Evolutionary conservation across 352 stramenopile species (phyloP), one percentile per base, ranked within the genome.

Genomic region (Globisporangium ultimum): DNA sequence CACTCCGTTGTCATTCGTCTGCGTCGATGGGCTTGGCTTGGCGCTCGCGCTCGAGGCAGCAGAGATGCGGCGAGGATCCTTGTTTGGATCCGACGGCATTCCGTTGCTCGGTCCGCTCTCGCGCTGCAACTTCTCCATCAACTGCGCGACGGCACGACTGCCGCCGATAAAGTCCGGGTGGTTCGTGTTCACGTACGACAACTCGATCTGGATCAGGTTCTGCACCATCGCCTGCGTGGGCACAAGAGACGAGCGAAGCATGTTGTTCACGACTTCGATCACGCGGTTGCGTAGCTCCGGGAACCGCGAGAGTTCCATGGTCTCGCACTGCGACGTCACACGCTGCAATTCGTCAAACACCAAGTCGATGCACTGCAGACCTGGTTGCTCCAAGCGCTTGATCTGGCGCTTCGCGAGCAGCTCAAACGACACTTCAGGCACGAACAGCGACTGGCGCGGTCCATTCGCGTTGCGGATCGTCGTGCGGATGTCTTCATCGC

Each of bases 181-280:
- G 70, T 97, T 98, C 20, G 97, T 99, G 81, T 99, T 99, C 64
- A 99, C 97, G 74, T 99, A 99, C 9, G 97, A 95, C 58, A 99
- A 72, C 80, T 99, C 98, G 63, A 99, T 98, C 65, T 98, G 93
- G 55, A 99, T 97, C 17, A 99, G 72, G 70, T 99, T 99, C 22
- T 89, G 84, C 57, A 99, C 97, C 97, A 99, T 99, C 17, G 76
- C 54, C 63, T 96, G 87, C 52, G 87, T 94, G 13, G 87, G 84
- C 13, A 78, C 53, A 38, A 94, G 74, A 46, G 82, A 95, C 21
- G 76, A 71, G n/a, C 88, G 80, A 34, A 96, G 71, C 76, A 96
- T 91, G 28, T 76, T 66, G 66, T 95, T 95, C 1, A 98, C 90
- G 17, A 98, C 92, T 69, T 98, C 96, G 46, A 98, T 89, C 61